phyloP scores from a whole-genome alignment of 352 stramenopile genomes.

The Thalassiosira mediterranea region DNA sequence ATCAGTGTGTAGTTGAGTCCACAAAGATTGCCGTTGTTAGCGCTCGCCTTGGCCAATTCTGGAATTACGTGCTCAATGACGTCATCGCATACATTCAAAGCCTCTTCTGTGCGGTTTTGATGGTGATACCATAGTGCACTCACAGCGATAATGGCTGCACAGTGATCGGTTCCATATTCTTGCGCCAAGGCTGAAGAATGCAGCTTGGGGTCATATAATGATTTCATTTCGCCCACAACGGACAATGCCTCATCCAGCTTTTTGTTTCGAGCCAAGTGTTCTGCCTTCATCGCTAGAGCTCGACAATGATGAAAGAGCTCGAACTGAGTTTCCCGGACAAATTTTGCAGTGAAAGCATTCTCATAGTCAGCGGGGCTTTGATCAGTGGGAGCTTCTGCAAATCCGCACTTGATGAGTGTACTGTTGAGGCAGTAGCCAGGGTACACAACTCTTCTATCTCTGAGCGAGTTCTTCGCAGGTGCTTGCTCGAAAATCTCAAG shows the following conservation, averaged over 20 bases:
- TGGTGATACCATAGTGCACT: constrained; percentile 11
- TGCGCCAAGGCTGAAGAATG: constrained; percentile 9
- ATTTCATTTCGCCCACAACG: constrained; percentile 11
- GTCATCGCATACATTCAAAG: constrained; percentile 6
- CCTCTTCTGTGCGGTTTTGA: constrained; percentile 10
- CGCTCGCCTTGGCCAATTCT: too few species aligned
- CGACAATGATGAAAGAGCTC: constrained; percentile 18
- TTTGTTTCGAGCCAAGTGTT: not conserved
- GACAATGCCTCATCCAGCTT: constrained; percentile 9
- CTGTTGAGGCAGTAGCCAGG: constrained; percentile 9
- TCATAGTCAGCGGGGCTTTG: constrained; percentile 1
- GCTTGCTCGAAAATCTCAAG: constrained; percentile 16
- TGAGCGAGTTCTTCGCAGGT: constrained; percentile 11
- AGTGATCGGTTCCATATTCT: constrained; percentile 8
- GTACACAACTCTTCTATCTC: constrained; percentile 17
- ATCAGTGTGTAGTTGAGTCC: not conserved
- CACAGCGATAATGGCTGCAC: not conserved
- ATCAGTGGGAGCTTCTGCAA: not conserved
- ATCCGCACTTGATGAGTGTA: not conserved
- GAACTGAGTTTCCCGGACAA: constrained; percentile 14
- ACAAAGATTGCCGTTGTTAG: constrained; percentile 5
- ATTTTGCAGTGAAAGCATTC: not conserved
- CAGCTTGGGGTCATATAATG: constrained; percentile 1
- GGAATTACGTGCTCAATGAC: constrained; percentile 11
- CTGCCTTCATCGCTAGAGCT: constrained; percentile 12